Percentiles rank a stretch among this genome's conserved stretches.
Conservation (phyloP, 305 asterid genomes). For the Salvia sclarea region DNA sequence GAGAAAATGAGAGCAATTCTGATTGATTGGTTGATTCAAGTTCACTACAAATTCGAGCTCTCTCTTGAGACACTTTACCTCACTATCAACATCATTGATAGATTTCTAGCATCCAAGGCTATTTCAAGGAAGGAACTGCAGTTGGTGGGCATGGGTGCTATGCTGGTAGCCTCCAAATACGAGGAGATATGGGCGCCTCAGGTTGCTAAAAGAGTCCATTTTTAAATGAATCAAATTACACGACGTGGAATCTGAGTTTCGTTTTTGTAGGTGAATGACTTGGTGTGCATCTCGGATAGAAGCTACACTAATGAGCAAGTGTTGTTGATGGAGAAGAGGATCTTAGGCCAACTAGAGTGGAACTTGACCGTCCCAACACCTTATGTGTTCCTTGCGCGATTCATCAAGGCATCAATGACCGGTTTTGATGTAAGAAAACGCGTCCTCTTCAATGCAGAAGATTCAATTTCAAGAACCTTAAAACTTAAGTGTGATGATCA, state of each 20-base stretch:
- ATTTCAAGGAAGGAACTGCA: conserved; percentile 70
- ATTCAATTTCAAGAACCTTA: conserved; percentile 33
- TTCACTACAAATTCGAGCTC: conserved; percentile 78
- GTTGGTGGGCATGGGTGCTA: conserved; percentile 70
- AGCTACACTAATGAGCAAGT: conserved; percentile 62
- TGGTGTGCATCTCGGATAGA: conserved; percentile 75
- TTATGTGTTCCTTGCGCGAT: conserved; percentile 81
- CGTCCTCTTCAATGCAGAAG: not conserved
- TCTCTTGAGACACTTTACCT: conserved; percentile 82
- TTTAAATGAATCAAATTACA: not conserved
- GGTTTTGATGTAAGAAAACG: conserved; percentile 44
- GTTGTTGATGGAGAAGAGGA: conserved; percentile 74
- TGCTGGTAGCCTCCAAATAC: conserved; percentile 89
- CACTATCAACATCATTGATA: conserved; percentile 73
- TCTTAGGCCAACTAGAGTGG: conserved; percentile 77
- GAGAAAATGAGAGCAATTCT: conserved; percentile 82
- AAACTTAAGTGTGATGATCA: not conserved
- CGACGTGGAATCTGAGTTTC: not conserved
- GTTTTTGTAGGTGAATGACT: conserved; percentile 57
- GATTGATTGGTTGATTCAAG: conserved; percentile 83
- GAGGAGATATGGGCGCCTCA: conserved; percentile 99
- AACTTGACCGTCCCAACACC: conserved; percentile 81
- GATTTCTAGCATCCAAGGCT: conserved; percentile 53
- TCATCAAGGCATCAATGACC: conserved; percentile 71
- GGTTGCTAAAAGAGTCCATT: conserved; percentile 38